Evolutionary conservation across 495 filamentous ascomycete genomes (phyloP).

Genomic region (Talaromyces adpressus): DNA sequence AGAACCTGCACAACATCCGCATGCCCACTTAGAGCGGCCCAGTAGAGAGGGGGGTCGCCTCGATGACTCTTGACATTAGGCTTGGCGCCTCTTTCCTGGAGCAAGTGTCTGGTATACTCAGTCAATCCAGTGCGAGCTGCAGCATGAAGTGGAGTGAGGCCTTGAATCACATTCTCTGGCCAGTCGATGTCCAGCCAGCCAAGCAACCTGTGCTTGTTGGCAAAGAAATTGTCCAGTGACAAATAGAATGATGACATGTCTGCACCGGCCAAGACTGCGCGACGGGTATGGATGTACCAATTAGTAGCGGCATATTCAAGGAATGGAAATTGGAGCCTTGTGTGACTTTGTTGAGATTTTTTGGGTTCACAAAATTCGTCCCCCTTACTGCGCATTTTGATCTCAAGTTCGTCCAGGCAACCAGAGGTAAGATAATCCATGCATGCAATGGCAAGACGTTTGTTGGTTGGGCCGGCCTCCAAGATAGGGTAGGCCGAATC

Average conservation of each 20-base stretch:
- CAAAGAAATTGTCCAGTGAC: slow-evolving; percentile 11
- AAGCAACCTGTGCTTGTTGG: slow-evolving; percentile 5
- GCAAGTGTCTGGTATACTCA: slow-evolving; percentile 12
- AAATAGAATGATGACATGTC: slow-evolving; percentile 9
- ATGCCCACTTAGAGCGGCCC: slow-evolving; percentile 20
- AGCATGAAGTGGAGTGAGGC: slow-evolving; percentile 15
- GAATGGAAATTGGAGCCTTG: slow-evolving; percentile 15
- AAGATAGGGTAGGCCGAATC: slow-evolving; percentile 8
- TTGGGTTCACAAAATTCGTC: background rate
- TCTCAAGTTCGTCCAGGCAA: slow-evolving; percentile 12
- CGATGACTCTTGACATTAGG: slow-evolving; percentile 6
- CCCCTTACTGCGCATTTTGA: slow-evolving; percentile 6
- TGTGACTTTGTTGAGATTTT: slow-evolving; percentile 3
- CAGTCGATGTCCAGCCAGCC: slow-evolving; percentile 15
- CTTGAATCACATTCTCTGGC: slow-evolving; percentile 8
- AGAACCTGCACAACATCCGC: slow-evolving; percentile 15
- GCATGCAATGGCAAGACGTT: slow-evolving; percentile 13
- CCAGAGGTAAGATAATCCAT: slow-evolving; percentile 14
- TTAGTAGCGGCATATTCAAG: slow-evolving; percentile 17
- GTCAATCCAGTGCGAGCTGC: slow-evolving; percentile 13
- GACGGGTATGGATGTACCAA: slow-evolving; percentile 15
- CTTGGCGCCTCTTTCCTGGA: slow-evolving; percentile 11
- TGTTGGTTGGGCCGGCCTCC: slow-evolving; percentile 10
- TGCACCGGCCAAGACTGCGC: slow-evolving; percentile 4
- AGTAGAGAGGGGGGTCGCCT: slow-evolving; percentile 18